Conservation (phyloP, 2,329 filamentous ascomycete genomes). For the Tympanopsis confertula region DNA sequence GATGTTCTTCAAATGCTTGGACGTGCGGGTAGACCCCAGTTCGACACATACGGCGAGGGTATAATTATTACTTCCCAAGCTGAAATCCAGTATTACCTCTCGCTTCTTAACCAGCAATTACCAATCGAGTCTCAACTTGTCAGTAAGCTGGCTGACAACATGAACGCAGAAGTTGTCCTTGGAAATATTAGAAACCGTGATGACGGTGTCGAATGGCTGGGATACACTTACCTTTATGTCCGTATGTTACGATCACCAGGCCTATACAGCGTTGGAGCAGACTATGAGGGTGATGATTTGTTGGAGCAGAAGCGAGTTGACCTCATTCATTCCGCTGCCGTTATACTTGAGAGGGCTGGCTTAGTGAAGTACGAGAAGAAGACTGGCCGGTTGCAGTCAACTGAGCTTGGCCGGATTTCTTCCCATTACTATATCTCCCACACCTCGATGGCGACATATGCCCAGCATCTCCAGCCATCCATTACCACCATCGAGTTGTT, state of each 20-base stretch:
- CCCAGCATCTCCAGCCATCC: constrained; percentile 83
- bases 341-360: constrained; percentile 74
- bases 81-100: constrained; percentile 96
- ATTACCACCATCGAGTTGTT: constrained; percentile 93
- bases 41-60: constrained; percentile 93
- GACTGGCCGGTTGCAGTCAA: constrained; percentile 75
- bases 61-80: constrained; percentile 95
- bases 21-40: constrained; percentile 90
- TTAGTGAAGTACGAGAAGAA: constrained; percentile 94
- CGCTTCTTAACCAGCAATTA: constrained; percentile 88
- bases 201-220: constrained; percentile 97
- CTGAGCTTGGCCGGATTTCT: constrained; percentile 86
- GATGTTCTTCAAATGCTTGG: constrained; percentile 98
- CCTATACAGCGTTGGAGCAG: constrained; percentile 86
- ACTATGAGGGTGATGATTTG: constrained; percentile 85
- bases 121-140: constrained; percentile 96
- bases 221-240: constrained; percentile 95
- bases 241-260: constrained; percentile 94
- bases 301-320: constrained; percentile 97
- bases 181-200: constrained; percentile 86
- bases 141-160: constrained; percentile 83
- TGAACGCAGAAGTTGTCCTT: constrained; percentile 91
- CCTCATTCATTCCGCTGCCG: constrained; percentile 84
- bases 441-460: constrained; percentile 94
- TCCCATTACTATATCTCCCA: constrained; percentile 98